A percentile compares a stretch with the other conserved stretches of the same genome.
Conservation (phyloP, 768 basidiomycete species). For the Leccinum obscurum region DNA sequence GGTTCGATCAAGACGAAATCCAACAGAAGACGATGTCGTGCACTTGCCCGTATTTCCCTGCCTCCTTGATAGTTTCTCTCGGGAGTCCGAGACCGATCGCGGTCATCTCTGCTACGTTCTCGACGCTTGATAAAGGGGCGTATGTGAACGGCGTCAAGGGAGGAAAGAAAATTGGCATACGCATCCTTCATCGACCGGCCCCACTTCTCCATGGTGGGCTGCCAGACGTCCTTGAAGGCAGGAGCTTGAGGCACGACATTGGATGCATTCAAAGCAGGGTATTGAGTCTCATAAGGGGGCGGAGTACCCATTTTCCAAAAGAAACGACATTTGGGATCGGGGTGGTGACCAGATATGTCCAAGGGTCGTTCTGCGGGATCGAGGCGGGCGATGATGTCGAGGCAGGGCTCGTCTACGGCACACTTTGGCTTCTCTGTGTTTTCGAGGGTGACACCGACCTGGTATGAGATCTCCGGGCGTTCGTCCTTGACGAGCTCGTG, state of each 20-base stretch:
- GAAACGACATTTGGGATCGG: constrained; percentile 95
- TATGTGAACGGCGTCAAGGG: constrained; percentile 8
- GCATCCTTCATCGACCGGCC: constrained; percentile 85
- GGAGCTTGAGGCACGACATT: constrained; percentile 78
- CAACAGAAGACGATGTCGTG: background rate
- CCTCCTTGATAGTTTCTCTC: constrained; percentile 67
- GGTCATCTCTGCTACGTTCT: constrained; percentile 85
- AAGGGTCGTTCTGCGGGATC: constrained; percentile 81
- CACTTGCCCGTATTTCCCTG: constrained; percentile 80
- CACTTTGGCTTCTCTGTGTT: constrained; percentile 93
- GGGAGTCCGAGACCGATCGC: constrained; percentile 81
- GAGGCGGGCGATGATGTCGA: constrained; percentile 72
- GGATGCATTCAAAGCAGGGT: constrained; percentile 72
- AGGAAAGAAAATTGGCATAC: constrained; percentile 44
- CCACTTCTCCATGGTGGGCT: constrained; percentile 79
- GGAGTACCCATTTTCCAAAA: constrained; percentile 81
- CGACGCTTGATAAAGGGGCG: constrained; percentile 52
- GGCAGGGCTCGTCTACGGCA: constrained; percentile 80
- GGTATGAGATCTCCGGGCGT: constrained; percentile 84
- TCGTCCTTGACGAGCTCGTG: constrained; percentile 70
- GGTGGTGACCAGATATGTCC: constrained; percentile 75
- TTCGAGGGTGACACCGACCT: constrained; percentile 94
- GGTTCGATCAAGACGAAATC: constrained; percentile 1
- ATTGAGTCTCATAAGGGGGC: constrained; percentile 78
- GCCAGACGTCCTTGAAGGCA: constrained; percentile 62